Evolutionary conservation across 2,329 filamentous ascomycete species (phyloP).

Genomic region (Allantophomopsis lycopodina): DNA sequence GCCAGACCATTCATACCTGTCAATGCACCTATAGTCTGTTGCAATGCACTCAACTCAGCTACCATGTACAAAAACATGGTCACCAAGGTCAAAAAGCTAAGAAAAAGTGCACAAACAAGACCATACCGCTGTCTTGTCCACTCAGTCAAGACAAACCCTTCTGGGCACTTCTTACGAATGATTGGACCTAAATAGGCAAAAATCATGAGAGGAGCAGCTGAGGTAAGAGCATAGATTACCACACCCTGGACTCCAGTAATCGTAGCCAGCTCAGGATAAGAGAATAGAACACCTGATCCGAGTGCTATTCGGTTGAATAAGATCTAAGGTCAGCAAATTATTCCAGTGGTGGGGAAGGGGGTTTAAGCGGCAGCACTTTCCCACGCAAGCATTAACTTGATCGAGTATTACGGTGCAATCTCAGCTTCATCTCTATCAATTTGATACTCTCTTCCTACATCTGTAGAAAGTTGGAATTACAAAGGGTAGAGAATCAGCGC

Average conservation of each 20-base stretch:
- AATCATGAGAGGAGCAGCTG: conserved; percentile 56
- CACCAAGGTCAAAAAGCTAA: conserved; percentile 65
- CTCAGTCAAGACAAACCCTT: conserved; percentile 74
- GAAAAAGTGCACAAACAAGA: conserved; percentile 50
- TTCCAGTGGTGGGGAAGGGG: conserved; percentile 16
- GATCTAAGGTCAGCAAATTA: conserved; percentile 26
- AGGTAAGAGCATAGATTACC: conserved; percentile 61
- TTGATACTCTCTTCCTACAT: conserved; percentile 10
- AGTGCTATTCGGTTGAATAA: conserved; percentile 40
- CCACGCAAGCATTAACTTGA: conserved; percentile 99
- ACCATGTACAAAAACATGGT: conserved; percentile 84
- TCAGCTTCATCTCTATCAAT: conserved; percentile 54
- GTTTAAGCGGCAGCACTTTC: conserved; percentile 84
- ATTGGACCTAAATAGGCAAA: conserved; percentile 66
- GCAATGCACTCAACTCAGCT: conserved; percentile 66
- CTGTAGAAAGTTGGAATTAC: conserved; percentile 35
- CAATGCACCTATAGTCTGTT: conserved; percentile 62
- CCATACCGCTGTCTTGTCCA: conserved; percentile 76
- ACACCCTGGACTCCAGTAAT: conserved; percentile 69
- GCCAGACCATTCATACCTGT: conserved; percentile 65
- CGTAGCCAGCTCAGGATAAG: conserved; percentile 69
- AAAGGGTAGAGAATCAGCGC: conserved; percentile 49
- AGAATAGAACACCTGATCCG: conserved; percentile 72
- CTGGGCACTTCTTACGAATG: conserved; percentile 66
- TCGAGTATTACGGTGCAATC: conserved; percentile 93